Base-by-base conservation (phyloP, 768 basidiomycete genomes). In the Leucogyrophana mollusca region DNA sequence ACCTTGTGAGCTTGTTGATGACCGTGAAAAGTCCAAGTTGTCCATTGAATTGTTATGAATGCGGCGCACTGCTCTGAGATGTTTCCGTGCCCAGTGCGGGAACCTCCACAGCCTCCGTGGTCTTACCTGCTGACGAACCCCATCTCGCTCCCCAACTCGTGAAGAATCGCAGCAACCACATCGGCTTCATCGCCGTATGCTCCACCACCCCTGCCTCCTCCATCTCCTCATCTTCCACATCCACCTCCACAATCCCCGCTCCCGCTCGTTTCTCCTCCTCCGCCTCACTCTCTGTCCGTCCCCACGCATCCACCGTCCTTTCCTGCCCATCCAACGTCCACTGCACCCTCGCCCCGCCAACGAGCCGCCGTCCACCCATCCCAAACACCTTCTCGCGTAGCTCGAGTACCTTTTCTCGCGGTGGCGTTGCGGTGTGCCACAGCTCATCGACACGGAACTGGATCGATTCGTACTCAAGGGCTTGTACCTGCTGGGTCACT, bases 121-220 rank as follows among this genome's bases (percentile, higher is more conserved):
- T n/a, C n/a, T 53, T 44, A 14, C 55, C 62, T 34, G 51, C 41
- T 17, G 59, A 46, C 47, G 76, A 73, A 42, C 77, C 77, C 79
- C 85, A 79, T 52, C 74, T 76, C 33, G 79, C 78, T 6, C 82
- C 84, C 86, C 85, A 89, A 48, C 83, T 85, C 37, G 82, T 87
- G 62, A 90, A 86, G 65, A 89, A 79, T 56, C 76, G 71, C 56
- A 90, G 66, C 44, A 89, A 60, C 88, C 88, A 90, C 73, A 87
- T 82, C 30, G 87, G 86, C 45, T 79, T 80, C 60, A 86, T 80
- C 32, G 41, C 36, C 16, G 30, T 39, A 34, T 37, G 49, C 46
- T 43, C 38, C 45, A 49, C 56, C 43, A 46, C 56, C 3, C 58
- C 59, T 14, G 58, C 57, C 33, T 55, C 65, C 4, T 43, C 56